Base-by-base conservation (phyloP, 441 rosid genomes). In the Geranium incanum region DNA sequence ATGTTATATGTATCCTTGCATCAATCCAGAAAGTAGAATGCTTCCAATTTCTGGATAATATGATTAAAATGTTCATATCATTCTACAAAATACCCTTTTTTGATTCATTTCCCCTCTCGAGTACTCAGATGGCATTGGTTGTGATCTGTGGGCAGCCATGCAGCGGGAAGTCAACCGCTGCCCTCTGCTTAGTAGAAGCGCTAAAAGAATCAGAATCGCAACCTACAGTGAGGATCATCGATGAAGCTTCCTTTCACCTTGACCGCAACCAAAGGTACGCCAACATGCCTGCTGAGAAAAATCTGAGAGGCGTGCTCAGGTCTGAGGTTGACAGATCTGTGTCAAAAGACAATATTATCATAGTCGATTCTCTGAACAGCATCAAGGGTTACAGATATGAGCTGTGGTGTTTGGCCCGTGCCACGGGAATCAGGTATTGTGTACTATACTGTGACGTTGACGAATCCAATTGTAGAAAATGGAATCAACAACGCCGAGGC, bases 261-360 rank as follows among this genome's bases (percentile, higher is more conserved):
- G 93, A 88, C 70, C 91, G 96, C 8, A 92, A 89, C 74, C 92
- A 90, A 74, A 95, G 92, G 76, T 95, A 95, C 70, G 96, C 91
- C 19, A 79, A 84, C 74, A 92, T 90, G 94, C 79, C 97, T 3
- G 88, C 91, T 0, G 97, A 92, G 87, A 95, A 95, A 85, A 92
- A 87, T 52, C 77, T 95, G 68, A 83, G 99, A 70, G 99, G 97
- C 16, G 89, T 89, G 43, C 87, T 95, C 0, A 80, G 99, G 81
- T 95, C 99, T 15, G 97, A 90, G 83, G 99, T 92, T 71, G 99
- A 95, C 82, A 88, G 99, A 77, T 92, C 98, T n/a, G 87, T 88
- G 15, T 90, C 97, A 0, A 92, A 79, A 81, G 98, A 94, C 28
- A 88, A 79, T 50, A 81, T 89, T 13, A 83, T 90, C 59, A 88